Base-by-base conservation (phyloP, 495 filamentous ascomycete genomes). In the Penicillium egyptiacum region DNA sequence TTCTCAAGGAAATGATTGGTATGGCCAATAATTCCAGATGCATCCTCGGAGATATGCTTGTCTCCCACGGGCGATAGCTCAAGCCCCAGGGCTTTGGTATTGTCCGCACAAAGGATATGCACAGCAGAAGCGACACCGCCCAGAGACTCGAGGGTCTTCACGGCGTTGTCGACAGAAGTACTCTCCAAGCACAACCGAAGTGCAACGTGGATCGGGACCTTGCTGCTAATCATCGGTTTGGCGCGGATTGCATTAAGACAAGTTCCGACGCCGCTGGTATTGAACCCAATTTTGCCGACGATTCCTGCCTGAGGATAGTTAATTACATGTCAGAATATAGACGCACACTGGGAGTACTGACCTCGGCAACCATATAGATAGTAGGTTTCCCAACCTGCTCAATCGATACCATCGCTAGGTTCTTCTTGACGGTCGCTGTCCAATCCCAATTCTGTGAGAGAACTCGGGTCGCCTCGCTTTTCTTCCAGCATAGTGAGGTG, bases 231-330 rank as follows among this genome's bases (percentile, higher is more conserved):
- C 50, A 85, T 77, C 1, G 84, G 83, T 16, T 75, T 74, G 2
- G 84, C 85, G 42, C 79, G 76, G 53, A 89, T 84, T 4, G 86
- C 86, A 63, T 90, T 89, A 19, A 90, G 71, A 44, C 81, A 84
- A n/a, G 81, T 81, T 3, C 86, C 86, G 1, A 89, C 85, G 3
- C 85, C 83, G 0, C 70, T 67, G 14, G 70, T 73, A 60, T 88
- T 89, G 63, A 88, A 73, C 1, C 87, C 87, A 40, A 89, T 88
- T 63, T 90, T 90, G 19, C 86, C 85, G 19, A 89, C 80, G n/a
- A 89, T 82, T 1, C 87, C 87, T 17, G 86, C 87, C 71, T 88
- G 31, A 0, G 43, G 7, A 50, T 12, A 5, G 28, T 58, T 17
- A 62, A 48, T 23, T 4, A 30, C 6, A 17, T 16, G 30, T 12